Evolutionary conservation across 2,329 filamentous ascomycete genomes (phyloP).

Genomic region (Pyrenophora seminiperda): DNA sequence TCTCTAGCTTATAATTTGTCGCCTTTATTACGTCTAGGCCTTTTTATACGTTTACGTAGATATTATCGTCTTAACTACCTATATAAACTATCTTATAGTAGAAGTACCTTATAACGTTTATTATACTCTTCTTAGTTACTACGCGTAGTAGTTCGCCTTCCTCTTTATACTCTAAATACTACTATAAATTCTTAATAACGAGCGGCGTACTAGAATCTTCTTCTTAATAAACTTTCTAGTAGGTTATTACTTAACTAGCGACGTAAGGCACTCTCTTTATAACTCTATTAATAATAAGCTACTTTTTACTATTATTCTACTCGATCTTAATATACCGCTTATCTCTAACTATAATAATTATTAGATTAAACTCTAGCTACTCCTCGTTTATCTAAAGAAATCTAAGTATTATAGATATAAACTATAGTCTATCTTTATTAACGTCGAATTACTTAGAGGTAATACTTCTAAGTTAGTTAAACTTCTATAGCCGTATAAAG

Average conservation of each 20-base stretch:
- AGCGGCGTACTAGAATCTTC: not conserved
- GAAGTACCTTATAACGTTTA: conserved; percentile 53
- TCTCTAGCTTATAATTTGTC: not conserved
- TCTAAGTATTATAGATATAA: conserved; percentile 39
- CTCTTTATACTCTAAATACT: not conserved
- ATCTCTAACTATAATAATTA: not conserved
- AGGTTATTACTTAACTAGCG: conserved; percentile 12
- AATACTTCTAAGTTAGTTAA: conserved; percentile 55
- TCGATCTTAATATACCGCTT: conserved; percentile 50
- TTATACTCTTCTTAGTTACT: conserved; percentile 44
- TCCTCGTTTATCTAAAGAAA: conserved; percentile 49
- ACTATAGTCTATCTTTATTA: conserved; percentile 46
- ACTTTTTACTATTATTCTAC: conserved; percentile 34
- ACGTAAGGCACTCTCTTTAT: conserved; percentile 22
- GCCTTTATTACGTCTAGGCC: conserved; percentile 1
- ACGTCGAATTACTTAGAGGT: conserved; percentile 55
- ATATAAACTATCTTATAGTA: conserved; percentile 50
- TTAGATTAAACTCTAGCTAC: not conserved
- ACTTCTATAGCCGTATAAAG: conserved; percentile 55
- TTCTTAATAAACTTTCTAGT: not conserved
- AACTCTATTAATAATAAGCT: conserved; percentile 22
- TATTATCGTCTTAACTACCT: not conserved
- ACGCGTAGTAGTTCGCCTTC: conserved; percentile 20
- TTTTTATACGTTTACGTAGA: not conserved
- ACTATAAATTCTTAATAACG: not conserved